Percentiles rank a stretch among this genome's conserved stretches.
Conservation (phyloP, 768 basidiomycete genomes). For the Hericium erinaceus region DNA sequence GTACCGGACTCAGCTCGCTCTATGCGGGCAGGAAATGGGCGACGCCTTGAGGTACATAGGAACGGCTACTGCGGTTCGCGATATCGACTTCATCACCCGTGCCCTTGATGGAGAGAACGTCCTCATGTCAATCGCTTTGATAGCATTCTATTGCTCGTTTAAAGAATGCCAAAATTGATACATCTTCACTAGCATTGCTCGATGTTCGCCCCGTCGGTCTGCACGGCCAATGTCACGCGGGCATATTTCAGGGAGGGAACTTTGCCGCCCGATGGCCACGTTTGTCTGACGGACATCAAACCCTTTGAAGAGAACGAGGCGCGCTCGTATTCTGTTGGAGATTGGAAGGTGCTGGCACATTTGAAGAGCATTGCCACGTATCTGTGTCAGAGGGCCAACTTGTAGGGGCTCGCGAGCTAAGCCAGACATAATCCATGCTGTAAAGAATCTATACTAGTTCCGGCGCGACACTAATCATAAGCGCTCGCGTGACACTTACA, state of each 20-base stretch:
- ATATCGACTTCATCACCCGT: slow-evolving; percentile 22
- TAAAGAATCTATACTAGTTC: neutral
- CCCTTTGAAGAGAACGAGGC: neutral
- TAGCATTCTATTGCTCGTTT: no score
- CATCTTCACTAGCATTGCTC: neutral
- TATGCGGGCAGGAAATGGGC: slow-evolving; percentile 8
- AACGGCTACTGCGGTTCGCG: slow-evolving; percentile 23
- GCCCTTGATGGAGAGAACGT: slow-evolving; percentile 20
- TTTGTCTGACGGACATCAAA: neutral
- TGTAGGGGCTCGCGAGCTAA: no score
- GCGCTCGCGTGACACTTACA: neutral
- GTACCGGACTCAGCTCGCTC: neutral
- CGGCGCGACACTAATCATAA: neutral
- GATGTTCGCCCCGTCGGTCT: slow-evolving; percentile 18
- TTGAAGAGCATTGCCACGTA: no score
- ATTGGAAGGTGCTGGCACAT: neutral
- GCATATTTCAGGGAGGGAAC: slow-evolving; percentile 21
- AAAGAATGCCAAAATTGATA: neutral
- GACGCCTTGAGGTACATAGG: slow-evolving; percentile 22
- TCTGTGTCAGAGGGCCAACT: no score
- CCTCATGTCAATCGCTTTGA: slow-evolving; percentile 4
- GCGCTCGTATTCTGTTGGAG: neutral
- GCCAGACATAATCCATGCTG: no score
- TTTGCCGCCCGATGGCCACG: neutral
- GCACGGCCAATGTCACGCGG: slow-evolving; percentile 14